Percentiles rank a stretch among this genome's conserved stretches.
Conservation (phyloP, 1,284 basidiomycete genomes). For the Ceratorhiza oryzae-sativae region DNA sequence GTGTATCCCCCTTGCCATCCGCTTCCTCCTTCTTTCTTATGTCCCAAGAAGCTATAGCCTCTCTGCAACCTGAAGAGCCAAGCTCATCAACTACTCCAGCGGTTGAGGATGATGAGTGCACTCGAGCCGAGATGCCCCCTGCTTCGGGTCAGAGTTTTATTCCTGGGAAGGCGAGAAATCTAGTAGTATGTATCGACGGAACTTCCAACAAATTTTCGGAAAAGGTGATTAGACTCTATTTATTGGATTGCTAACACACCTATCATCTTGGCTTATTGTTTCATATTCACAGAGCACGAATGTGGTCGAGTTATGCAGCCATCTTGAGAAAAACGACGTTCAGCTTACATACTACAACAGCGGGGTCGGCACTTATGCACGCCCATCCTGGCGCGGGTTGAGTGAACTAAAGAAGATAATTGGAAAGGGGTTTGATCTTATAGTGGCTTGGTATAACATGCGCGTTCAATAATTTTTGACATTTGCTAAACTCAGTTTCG, state of each 20-base stretch:
- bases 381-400: slow-evolving; percentile 5
- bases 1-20: too few relatives aligned
- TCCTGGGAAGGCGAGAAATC: too few relatives aligned
- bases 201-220: slow-evolving; percentile 13
- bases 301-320: slow-evolving; percentile 2
- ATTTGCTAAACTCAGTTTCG: too few relatives aligned
- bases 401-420: neutral
- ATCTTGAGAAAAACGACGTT: neutral
- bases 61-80: too few relatives aligned
- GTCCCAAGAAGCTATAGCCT: too few relatives aligned
- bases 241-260: neutral
- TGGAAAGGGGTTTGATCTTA: slow-evolving; percentile 18
- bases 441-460: slow-evolving; percentile 34
- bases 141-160: too few relatives aligned
- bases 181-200: slow-evolving; percentile 16
- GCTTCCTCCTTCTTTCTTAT: too few relatives aligned
- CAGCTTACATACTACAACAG: slow-evolving; percentile 42
- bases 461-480: neutral
- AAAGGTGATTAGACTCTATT: neutral
- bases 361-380: slow-evolving; percentile 40
- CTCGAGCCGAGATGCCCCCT: too few relatives aligned
- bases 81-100: too few relatives aligned
- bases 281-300: neutral
- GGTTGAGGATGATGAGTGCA: too few relatives aligned
- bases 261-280: neutral